Evolutionary conservation across 2,329 filamentous ascomycete genomes (phyloP), one percentile per base, ranked within the genome.

Genomic region (Cytospora paraplurivora): DNA sequence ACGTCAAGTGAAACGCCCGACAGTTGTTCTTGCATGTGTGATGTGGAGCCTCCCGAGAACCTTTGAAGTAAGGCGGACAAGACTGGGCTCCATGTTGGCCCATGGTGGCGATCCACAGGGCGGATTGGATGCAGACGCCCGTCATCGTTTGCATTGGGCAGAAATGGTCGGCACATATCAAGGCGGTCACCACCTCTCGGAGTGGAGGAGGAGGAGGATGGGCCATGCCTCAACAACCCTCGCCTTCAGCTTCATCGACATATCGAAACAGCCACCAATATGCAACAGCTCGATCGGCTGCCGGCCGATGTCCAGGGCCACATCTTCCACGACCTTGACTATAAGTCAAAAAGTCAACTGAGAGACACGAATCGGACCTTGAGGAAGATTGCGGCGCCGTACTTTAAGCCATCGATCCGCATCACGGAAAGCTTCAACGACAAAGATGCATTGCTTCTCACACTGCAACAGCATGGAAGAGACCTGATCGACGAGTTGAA

Each of bases 341-440:
- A 53, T 12, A n/a, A 50, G 11, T 32, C 61, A 27, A 57, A 55
- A 35, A n/a, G 44, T n/a, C 34, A 38, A 47, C 33, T n/a, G 1
- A 33, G 34, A 8, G 27, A 34, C 21, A 52, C 50, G 7, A 56
- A 15, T 2, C 54, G 50, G 12, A 34, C 50, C 12, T 21, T 61
- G n/a, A 55, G 41, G 53, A 63, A 61, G 54, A 32, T 58, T 33
- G 41, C 63, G 19, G 53, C 54, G 13, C 57, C 56, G 5, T 47
- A 27, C 15, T 47, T 47, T 19, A 49, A 55, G 10, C 64, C 53
- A 7, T 56, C 57, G 3, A 63, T 64, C 33, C 49, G 52, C 37
- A 55, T 64, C 52, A 66, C 57, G 21, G 52, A 61, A 41, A 56
- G 33, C n/a, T 33, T 56, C 32, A 59, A 66, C 10, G 52, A 61